Evolutionary conservation across 768 basidiomycete genomes (phyloP).

Genomic region (Cyathus striatus): DNA sequence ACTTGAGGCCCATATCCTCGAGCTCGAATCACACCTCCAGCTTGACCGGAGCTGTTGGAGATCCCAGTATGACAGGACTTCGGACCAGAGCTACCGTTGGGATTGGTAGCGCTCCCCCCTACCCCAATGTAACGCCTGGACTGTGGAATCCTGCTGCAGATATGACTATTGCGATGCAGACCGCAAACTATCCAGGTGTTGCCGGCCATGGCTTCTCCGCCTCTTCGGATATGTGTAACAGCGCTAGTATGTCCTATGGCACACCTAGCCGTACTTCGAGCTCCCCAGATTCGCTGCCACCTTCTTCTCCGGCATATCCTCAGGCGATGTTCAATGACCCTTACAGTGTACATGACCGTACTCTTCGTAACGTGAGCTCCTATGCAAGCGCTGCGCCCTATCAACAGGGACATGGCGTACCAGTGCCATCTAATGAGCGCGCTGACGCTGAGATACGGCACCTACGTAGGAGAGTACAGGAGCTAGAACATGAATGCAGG

Average conservation of each 20-base stretch:
- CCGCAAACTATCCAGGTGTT: constrained; percentile 18
- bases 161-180: constrained; percentile 20
- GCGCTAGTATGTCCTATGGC: too few relatives aligned
- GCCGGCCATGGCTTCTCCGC: constrained; percentile 11
- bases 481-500: constrained; percentile 59
- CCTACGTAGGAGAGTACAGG: constrained; percentile 53
- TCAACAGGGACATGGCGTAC: too few relatives aligned
- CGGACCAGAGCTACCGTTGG: too few relatives aligned
- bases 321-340: constrained; percentile 8
- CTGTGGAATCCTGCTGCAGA: constrained; percentile 5
- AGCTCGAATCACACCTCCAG: constrained; percentile 42
- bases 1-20: constrained; percentile 30
- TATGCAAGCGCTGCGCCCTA: constrained; percentile 1
- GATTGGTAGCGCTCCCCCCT: too few relatives aligned
- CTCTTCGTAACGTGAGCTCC: too few relatives aligned
- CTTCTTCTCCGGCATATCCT: constrained; percentile 20
- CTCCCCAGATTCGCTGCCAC: constrained; percentile 36
- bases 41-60: constrained; percentile 63
- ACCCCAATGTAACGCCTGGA: too few relatives aligned
- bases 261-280: constrained; percentile 2
- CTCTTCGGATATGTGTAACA: too few relatives aligned
- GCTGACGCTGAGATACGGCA: constrained; percentile 47
- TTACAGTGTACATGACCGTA: too few relatives aligned
- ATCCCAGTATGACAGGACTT: constrained; percentile 28
- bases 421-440: constrained; percentile 13